Percentiles rank a stretch among this genome's conserved stretches.
Conservation (phyloP, 306 rosid species). For the Fragaria nilgerrensis region DNA sequence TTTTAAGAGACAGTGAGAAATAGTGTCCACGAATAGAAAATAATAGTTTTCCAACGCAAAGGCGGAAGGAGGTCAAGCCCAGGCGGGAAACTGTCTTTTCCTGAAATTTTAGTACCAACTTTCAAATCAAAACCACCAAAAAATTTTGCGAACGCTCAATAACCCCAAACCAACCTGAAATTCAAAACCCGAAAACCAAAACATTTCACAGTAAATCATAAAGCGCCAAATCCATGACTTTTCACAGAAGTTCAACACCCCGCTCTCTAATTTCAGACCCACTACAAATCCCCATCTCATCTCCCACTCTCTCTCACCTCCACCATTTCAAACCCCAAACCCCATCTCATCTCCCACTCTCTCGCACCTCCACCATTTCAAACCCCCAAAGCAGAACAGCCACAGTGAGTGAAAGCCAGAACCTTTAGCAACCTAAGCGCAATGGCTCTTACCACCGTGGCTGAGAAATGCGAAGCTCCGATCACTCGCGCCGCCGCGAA, state of each 20-base stretch:
- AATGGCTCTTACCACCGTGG: conserved; percentile 22
- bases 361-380: not conserved
- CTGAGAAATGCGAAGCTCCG: conserved; percentile 27
- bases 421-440: not conserved
- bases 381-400: not conserved
- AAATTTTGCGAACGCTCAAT: not conserved
- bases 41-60: not conserved
- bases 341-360: not conserved
- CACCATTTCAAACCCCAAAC: not conserved
- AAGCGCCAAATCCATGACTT: conserved; percentile 16
- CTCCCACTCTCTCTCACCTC: not conserved
- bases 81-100: not conserved
- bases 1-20: too few species aligned
- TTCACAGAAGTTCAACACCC: not conserved
- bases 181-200: not conserved
- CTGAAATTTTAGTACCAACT: not conserved
- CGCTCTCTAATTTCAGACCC: conserved; percentile 15
- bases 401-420: not conserved
- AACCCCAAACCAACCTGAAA: not conserved
- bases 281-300: too few species aligned
- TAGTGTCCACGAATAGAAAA: too few species aligned
- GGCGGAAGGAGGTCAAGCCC: not conserved
- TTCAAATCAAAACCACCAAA: not conserved
- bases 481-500: conserved; percentile 59
- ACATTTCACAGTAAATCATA: not conserved